Base-by-base conservation (phyloP, 1,284 basidiomycete genomes). In the Apiotrichum mycotoxinovorans region DNA sequence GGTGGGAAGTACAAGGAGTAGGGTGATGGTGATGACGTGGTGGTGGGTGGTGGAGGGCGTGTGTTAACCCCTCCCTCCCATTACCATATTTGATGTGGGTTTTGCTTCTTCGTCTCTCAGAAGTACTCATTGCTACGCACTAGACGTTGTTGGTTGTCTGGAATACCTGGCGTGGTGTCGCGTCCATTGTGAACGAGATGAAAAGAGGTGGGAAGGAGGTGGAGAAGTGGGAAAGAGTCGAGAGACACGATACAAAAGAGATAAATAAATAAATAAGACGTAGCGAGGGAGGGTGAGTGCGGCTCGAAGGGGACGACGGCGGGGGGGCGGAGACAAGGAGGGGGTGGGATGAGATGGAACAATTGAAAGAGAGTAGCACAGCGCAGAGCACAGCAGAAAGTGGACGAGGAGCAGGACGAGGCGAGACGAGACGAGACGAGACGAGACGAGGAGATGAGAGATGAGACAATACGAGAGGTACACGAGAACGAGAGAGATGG, bases 141-240 rank as follows among this genome's bases (percentile, higher is more conserved):
- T 78, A 78, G 57, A 69, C 67, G 55, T 78, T 78, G 62, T 68
- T 76, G 27, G 71, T 60, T 10, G 73, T 72, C 57, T 78, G 74
- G 58, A 74, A 78, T 38, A 69, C 63, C 61, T 76, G 72, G 30
- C 76, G 64, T 11, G 75, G 74, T 9, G 76, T 75, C 22, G 66
- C 66, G 60, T 78, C 76, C 76, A 78, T 78, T 47, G 23, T 65
- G 56, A 46, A 60, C 47, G 48, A 46, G 30, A 23, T 25, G 25
- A 20, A 20, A n/a, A 22, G 20, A 15, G 11, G 4, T n/a, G 37
- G 30, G 50, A 42, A 9, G 35, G 42, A 51, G 27, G 2, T 5
- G 43, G 37, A 44, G 4, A 45, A 44, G 43, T 22, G 22, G 23
- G 26, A 50, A 8, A 22, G 38, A 26, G 26, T n/a, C n/a, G 30